phyloP scores from a whole-genome alignment of 192 early-diverging fungal genomes.

The Umbelopsis sp. region DNA sequence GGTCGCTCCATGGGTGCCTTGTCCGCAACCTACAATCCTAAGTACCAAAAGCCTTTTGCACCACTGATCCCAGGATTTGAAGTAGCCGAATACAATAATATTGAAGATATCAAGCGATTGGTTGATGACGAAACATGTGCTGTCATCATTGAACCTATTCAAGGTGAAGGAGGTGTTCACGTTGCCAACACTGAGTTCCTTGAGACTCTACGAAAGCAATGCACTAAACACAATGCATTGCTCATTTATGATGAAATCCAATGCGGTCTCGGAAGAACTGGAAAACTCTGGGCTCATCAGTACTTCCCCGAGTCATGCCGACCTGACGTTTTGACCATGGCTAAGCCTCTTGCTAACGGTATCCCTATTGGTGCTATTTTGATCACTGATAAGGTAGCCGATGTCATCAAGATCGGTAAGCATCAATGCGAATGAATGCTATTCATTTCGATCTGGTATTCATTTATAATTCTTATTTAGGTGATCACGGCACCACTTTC shows the following conservation, averaged over 20 bases:
- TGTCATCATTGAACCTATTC: slow-evolving; percentile 95
- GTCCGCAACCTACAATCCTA: slow-evolving; percentile 89
- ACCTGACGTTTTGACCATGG: slow-evolving; percentile 94
- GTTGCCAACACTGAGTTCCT: slow-evolving; percentile 75
- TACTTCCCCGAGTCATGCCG: slow-evolving; percentile 61
- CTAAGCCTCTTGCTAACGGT: slow-evolving; percentile 97
- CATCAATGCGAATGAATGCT: not conserved
- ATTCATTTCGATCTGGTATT: not conserved
- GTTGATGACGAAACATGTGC: slow-evolving; percentile 83
- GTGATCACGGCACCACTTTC: slow-evolving; percentile 98
- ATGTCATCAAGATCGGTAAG: slow-evolving; percentile 73
- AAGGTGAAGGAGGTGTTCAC: slow-evolving; percentile 95
- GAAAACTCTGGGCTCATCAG: slow-evolving; percentile 87
- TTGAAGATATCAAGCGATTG: slow-evolving; percentile 54
- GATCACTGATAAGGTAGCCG: slow-evolving; percentile 74
- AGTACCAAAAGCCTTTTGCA: slow-evolving; percentile 94
- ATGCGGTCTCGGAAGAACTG: slow-evolving; percentile 91
- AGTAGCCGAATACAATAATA: slow-evolving; percentile 74
- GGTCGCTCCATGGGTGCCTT: slow-evolving; percentile 95
- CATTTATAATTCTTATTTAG: slow-evolving; percentile 30
- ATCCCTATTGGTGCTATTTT: slow-evolving; percentile 95
- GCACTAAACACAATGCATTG: slow-evolving; percentile 84
- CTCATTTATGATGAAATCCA: slow-evolving; percentile 97
- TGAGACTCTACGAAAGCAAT: slow-evolving; percentile 71
- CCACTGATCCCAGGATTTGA: slow-evolving; percentile 89